phyloP scores from a whole-genome alignment of 768 basidiomycete species.

The Hortiboletus flavorubellus region DNA sequence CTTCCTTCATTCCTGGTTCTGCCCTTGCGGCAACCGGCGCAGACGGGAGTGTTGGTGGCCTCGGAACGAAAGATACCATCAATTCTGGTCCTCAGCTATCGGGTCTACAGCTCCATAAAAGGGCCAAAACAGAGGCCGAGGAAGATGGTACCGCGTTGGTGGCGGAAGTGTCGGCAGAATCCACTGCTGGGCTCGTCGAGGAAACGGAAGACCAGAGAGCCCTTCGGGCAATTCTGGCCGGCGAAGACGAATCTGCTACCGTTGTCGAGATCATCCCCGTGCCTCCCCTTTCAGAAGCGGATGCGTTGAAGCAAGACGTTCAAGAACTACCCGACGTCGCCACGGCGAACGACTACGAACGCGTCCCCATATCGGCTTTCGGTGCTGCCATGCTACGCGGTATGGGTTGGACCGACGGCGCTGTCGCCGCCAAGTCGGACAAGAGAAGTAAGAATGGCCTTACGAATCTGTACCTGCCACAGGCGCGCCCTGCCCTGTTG shows the following conservation, averaged over 20 bases:
- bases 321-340: conserved; percentile 72
- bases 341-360: conserved; percentile 80
- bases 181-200: conserved; percentile 35
- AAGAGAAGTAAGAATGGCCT: conserved; percentile 52
- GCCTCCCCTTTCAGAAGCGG: conserved; percentile 65
- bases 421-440: conserved; percentile 58
- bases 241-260: conserved; percentile 36
- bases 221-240: conserved; percentile 72
- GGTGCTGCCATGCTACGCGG: conserved; percentile 91
- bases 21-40: conserved; percentile 52
- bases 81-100: conserved; percentile 71
- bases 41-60: conserved; percentile 75
- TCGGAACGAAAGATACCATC: conserved; percentile 70
- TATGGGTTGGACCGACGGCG: conserved; percentile 94
- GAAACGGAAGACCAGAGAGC: conserved; percentile 79
- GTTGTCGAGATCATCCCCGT: conserved; percentile 61
- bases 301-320: conserved; percentile 84
- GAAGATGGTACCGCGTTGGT: conserved; percentile 18
- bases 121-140: conserved; percentile 31
- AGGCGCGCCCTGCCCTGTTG: conserved; percentile 77
- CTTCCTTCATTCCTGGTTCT: conserved; percentile 64
- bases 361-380: conserved; percentile 89
- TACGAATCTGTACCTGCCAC: conserved; percentile 78
- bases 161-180: conserved; percentile 7
- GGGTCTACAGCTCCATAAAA: conserved; percentile 57